Conservation (phyloP, 2,329 filamentous ascomycete species). For the Phyllosticta paracitricarpa region DNA sequence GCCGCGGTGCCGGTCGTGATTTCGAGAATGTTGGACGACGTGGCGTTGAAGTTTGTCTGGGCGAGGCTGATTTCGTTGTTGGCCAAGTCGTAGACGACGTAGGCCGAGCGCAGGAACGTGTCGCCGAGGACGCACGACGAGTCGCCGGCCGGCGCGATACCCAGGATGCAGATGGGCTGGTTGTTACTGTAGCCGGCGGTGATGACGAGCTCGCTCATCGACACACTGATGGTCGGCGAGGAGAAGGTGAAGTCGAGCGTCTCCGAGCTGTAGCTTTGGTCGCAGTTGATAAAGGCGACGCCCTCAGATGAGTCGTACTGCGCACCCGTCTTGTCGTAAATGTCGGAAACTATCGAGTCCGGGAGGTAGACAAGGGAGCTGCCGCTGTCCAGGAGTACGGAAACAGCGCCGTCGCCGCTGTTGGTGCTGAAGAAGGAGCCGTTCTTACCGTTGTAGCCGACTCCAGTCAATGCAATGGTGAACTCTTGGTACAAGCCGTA, state of each 20-base stretch:
- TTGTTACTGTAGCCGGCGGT: conserved; percentile 34
- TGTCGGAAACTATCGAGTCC: conserved; percentile 41
- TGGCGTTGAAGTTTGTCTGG: conserved; percentile 51
- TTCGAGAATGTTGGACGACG: conserved; percentile 39
- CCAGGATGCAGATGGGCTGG: conserved; percentile 36
- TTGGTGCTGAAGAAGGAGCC: conserved; percentile 21
- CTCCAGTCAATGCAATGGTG: conserved; percentile 41
- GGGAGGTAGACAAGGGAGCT: conserved; percentile 65
- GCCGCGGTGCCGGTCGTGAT: conserved; percentile 40
- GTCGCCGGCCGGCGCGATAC: conserved; percentile 41
- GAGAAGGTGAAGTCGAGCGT: conserved; percentile 50
- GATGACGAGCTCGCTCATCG: conserved; percentile 47
- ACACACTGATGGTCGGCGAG: conserved; percentile 43
- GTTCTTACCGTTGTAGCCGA: conserved; percentile 29
- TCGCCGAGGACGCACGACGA: conserved; percentile 47
- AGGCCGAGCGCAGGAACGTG: conserved; percentile 53
- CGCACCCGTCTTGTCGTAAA: conserved; percentile 33
- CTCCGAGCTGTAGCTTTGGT: conserved; percentile 36
- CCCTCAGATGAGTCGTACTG: conserved; percentile 31
- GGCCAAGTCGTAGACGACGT: conserved; percentile 52
- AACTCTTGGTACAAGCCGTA: conserved; percentile 42
- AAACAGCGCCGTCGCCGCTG: conserved; percentile 31
- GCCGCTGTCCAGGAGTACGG: conserved; percentile 63
- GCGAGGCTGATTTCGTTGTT: conserved; percentile 53
- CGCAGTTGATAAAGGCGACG: conserved; percentile 45